Evolutionary conservation across 2,329 filamentous ascomycete species (phyloP).

Genomic region (Claviceps citrina): DNA sequence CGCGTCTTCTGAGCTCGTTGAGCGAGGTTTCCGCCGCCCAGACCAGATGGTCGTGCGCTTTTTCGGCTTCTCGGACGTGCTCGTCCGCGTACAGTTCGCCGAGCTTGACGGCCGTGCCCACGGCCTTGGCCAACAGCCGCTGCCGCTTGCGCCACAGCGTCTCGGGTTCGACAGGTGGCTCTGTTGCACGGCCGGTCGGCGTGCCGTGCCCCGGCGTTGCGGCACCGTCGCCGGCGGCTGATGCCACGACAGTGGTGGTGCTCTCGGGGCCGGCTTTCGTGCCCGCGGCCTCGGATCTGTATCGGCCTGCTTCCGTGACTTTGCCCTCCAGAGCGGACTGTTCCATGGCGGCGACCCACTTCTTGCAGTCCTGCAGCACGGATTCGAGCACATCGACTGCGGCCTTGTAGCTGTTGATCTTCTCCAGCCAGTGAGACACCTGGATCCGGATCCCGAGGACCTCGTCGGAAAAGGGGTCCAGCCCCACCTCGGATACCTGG

Average conservation of each 20-base stretch:
- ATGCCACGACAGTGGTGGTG: neutral
- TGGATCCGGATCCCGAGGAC: slow-evolving; percentile 80
- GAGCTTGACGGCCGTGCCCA: slow-evolving; percentile 68
- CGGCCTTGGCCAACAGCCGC: slow-evolving; percentile 54
- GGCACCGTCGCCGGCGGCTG: neutral
- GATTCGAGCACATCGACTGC: slow-evolving; percentile 66
- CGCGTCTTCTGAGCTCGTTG: slow-evolving; percentile 55
- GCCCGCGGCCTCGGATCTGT: slow-evolving; percentile 10
- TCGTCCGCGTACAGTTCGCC: slow-evolving; percentile 68
- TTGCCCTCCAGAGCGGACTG: slow-evolving; percentile 31
- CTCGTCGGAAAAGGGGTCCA: slow-evolving; percentile 85
- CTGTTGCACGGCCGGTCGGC: neutral
- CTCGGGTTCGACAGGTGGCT: slow-evolving; percentile 18
- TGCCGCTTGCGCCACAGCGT: slow-evolving; percentile 44
- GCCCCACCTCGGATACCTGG: slow-evolving; percentile 53
- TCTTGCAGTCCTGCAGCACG: slow-evolving; percentile 52
- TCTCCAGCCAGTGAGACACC: slow-evolving; percentile 65
- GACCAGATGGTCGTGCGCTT: slow-evolving; percentile 56
- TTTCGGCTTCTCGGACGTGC: slow-evolving; percentile 57
- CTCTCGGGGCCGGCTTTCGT: neutral
- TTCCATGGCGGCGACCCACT: slow-evolving; percentile 43
- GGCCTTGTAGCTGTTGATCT: slow-evolving; percentile 51
- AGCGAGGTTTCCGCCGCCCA: slow-evolving; percentile 72
- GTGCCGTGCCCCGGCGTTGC: slow-evolving; percentile 9
- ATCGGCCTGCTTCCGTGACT: slow-evolving; percentile 24